Evolutionary conservation across 306 rosid genomes (phyloP).

Genomic region (Vachellia collinsii): DNA sequence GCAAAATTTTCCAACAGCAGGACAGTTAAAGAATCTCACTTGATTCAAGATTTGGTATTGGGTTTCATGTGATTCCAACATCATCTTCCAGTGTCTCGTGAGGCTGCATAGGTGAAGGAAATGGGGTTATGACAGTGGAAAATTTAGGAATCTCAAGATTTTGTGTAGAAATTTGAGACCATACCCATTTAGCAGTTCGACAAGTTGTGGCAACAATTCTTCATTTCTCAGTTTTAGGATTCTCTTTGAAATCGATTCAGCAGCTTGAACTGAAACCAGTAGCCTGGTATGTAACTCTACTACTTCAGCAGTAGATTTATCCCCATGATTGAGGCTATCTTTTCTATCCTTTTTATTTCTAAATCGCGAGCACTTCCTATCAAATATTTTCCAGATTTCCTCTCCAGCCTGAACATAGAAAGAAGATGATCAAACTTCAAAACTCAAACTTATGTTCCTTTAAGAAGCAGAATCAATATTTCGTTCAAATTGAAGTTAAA

Average conservation of each 20-base stretch:
- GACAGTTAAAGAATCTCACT: conserved; percentile 1
- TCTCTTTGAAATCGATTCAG: conserved; percentile 19
- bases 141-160: not conserved
- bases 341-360: not conserved
- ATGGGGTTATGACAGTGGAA: not conserved
- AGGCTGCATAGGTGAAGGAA: conserved; percentile 9
- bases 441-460: not conserved
- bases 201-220: conserved; percentile 27
- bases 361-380: conserved; percentile 9
- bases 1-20: conserved; percentile 9
- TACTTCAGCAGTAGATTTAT: not conserved
- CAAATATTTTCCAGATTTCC: conserved; percentile 15
- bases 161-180: not conserved
- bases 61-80: conserved; percentile 25
- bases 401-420: conserved; percentile 16
- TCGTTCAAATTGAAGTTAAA: not conserved
- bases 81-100: conserved; percentile 6
- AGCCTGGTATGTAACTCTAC: conserved; percentile 5
- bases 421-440: conserved; percentile 1
- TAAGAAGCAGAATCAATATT: not conserved
- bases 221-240: conserved; percentile 14
- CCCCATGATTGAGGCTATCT: not conserved
- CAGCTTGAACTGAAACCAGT: conserved; percentile 9
- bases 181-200: conserved; percentile 13
- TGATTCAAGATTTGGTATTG: conserved; percentile 29